Conservation (phyloP, 495 filamentous ascomycete species). For the Aspergillus affinis region DNA sequence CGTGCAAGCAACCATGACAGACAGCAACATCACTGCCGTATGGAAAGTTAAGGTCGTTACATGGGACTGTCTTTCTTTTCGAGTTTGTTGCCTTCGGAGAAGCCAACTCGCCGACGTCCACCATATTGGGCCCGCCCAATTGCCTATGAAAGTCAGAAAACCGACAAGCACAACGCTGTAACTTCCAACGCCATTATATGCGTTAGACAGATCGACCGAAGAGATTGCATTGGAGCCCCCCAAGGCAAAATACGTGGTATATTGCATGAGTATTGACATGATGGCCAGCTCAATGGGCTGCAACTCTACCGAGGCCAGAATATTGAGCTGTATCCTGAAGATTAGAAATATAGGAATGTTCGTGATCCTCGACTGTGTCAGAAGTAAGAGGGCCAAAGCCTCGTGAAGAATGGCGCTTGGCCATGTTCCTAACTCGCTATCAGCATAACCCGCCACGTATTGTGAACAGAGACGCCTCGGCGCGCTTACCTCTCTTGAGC, state of each 20-base stretch:
- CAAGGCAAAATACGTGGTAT: conserved; percentile 82
- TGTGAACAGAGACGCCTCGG: background rate
- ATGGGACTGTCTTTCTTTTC: conserved; percentile 37
- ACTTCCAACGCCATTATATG: conserved; percentile 75
- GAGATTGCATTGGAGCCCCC: conserved; percentile 93
- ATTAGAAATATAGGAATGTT: conserved; percentile 83
- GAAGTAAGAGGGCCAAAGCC: conserved; percentile 71
- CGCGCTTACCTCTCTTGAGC: conserved; percentile 18
- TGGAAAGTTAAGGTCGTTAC: conserved; percentile 66
- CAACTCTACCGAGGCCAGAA: conserved; percentile 50
- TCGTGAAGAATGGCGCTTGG: conserved; percentile 52
- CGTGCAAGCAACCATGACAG: conserved; percentile 88
- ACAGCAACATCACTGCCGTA: conserved; percentile 54
- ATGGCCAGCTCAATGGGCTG: conserved; percentile 56
- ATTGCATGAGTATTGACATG: conserved; percentile 67
- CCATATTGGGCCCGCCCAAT: conserved; percentile 91
- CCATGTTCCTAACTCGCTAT: conserved; percentile 13
- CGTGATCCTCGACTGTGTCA: conserved; percentile 80
- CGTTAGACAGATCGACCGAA: conserved; percentile 77
- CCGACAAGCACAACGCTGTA: conserved; percentile 72
- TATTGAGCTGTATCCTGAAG: conserved; percentile 57
- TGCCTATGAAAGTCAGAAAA: conserved; percentile 76
- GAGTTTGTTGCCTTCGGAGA: conserved; percentile 43
- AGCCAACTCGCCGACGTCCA: conserved; percentile 66
- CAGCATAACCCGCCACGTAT: background rate